phyloP scores from a whole-genome alignment of 306 rosid species.

The Mucuna pruriens region DNA sequence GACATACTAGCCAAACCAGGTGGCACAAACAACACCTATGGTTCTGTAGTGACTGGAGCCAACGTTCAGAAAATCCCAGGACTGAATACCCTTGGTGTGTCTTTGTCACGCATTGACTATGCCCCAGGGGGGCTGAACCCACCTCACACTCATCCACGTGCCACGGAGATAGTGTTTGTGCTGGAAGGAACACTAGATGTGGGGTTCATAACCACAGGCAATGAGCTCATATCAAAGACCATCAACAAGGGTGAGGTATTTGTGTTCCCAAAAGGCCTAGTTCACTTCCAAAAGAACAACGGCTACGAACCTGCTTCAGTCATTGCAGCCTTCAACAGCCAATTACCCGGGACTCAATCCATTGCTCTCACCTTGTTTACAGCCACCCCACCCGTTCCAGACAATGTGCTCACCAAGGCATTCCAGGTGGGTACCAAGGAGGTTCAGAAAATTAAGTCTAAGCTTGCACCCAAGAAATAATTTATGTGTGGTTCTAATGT shows the following conservation, averaged over 20 bases:
- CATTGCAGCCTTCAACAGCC: constrained; percentile 80
- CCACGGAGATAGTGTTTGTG: constrained; percentile 84
- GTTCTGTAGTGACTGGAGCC: constrained; percentile 73
- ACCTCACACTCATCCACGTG: constrained; percentile 95
- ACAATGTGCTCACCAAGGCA: constrained; percentile 66
- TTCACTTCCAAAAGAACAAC: constrained; percentile 89
- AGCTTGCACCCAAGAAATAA: constrained; percentile 65
- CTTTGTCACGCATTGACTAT: constrained; percentile 80
- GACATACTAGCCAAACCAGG: constrained; percentile 69
- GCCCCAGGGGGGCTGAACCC: constrained; percentile 91
- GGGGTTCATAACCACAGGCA: constrained; percentile 75
- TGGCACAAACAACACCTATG: constrained; percentile 71
- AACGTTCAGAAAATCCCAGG: constrained; percentile 78
- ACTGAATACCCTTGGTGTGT: constrained; percentile 86
- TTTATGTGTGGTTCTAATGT: not conserved
- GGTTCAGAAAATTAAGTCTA: constrained; percentile 69
- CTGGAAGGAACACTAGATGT: constrained; percentile 78
- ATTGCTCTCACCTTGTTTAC: constrained; percentile 66
- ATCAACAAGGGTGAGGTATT: constrained; percentile 76
- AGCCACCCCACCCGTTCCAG: constrained; percentile 70
- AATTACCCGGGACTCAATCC: constrained; percentile 79
- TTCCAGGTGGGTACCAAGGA: constrained; percentile 68
- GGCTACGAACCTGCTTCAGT: constrained; percentile 61
- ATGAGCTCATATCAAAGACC: constrained; percentile 66
- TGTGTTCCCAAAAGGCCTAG: constrained; percentile 78